Base-by-base conservation (phyloP, 2,329 filamentous ascomycete species). In the Trichoderma arundinaceum region DNA sequence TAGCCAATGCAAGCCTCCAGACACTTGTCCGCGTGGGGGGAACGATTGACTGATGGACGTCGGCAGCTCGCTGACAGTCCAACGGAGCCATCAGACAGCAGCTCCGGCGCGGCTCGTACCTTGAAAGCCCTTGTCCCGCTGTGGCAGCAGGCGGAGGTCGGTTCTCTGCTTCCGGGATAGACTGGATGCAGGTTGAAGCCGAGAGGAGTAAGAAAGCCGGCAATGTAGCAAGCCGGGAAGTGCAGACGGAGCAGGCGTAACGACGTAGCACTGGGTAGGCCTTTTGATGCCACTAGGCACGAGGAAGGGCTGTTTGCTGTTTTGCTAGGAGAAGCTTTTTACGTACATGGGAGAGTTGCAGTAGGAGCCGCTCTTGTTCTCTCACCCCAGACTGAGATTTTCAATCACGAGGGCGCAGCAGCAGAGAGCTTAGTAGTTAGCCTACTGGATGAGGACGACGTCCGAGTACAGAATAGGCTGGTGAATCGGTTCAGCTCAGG, bases 131-230 rank as follows among this genome's bases (percentile, higher is more conserved):
- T 64, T 57, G 61, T 64, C 61, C 61, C 61, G 53, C 53, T 43
- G 32, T 35, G 53, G 61, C 43, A 57, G 51, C 51, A 58, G 38
- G 56, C 54, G 54, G 46, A 46, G 53, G 64, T 65, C 41, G 64
- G 56, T 65, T 28, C 64, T 65, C 56, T 65, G 64, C 54, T 65
- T 48, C 64, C 56, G 64, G 64, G 64, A 60, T 59, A 44, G 56
- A 48, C 32, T 60, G 56, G 64, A 60, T 53, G 64, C 56, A 65
- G 54, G 33, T 48, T 51, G 44, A 53, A 28, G 64, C 56, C 49
- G 64, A 60, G 52, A 64, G 38, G 52, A 64, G 53, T 46, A 64
- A 57, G 52, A 57, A 64, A 22, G 44, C 53, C 44, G 52, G 61
- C n/a, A 22, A 46, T 19, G 46, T 38, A 63, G 49, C 60, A 19